A percentile compares a stretch with the other conserved stretches of the same genome.
phyloP scores from a whole-genome alignment of 805 yeast genomes.

The Schwanniomyces polymorphus region DNA sequence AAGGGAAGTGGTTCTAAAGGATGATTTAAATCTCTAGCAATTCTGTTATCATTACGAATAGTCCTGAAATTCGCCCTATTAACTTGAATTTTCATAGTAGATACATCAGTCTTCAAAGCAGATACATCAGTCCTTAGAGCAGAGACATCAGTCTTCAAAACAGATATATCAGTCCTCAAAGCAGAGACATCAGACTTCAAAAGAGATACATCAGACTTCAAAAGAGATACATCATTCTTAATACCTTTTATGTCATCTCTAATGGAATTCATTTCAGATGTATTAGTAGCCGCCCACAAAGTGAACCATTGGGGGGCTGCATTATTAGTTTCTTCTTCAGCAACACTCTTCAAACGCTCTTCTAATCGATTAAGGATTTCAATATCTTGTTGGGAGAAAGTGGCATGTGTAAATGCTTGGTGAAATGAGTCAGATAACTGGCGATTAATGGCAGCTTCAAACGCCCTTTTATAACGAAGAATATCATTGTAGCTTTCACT shows the following conservation, averaged over 20 bases:
- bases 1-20: background rate
- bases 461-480: background rate
- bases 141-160: too few species aligned
- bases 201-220: background rate
- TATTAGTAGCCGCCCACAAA: background rate
- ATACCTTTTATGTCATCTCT: background rate
- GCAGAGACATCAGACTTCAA: background rate
- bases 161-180: background rate
- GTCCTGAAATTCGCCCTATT: background rate
- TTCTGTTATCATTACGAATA: background rate
- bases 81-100: background rate
- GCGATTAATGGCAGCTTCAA: background rate
- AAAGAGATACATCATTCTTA: background rate
- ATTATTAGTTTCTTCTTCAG: background rate
- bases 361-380: background rate
- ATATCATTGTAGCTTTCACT: background rate
- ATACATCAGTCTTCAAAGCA: background rate
- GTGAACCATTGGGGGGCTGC: background rate
- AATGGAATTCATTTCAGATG: background rate
- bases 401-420: background rate
- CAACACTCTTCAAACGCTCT: background rate
- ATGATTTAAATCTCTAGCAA: background rate
- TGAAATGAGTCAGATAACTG: background rate
- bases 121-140: too few species aligned
- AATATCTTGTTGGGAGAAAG: background rate